Base-by-base conservation (phyloP, 1,284 basidiomycete genomes). In the Lentinula novae-zelandiae region DNA sequence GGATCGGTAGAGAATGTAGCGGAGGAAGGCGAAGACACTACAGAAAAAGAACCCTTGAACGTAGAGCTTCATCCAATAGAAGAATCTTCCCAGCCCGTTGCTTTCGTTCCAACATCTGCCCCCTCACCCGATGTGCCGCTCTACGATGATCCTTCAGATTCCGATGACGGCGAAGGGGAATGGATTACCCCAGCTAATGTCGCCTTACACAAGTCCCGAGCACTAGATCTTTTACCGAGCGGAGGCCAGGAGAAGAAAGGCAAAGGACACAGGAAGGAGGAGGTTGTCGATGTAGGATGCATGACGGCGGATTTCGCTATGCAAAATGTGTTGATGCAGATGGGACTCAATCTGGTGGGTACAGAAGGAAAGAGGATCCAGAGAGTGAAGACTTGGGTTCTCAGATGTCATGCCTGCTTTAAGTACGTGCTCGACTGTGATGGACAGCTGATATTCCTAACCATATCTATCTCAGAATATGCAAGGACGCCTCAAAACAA, bases 231-330 rank as follows among this genome's bases (percentile, higher is more conserved):
- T 53, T 80, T 92, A 42, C 90, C 92, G 3, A 78, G 80, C 20
- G 72, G 73, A 44, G 75, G 71, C 7, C 76, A 76, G 61, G 72
- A 72, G 34, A 78, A 78, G 65, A 76, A 77, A 62, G 72, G 72
- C 36, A 78, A 78, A 66, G 71, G 71, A 46, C 82, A 78, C 60
- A 66, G 64, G 22, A 72, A 71, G 64, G 73, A 77, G 53, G 78
- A 83, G 61, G 66, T 73, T 9, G 76, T 92, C 59, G 78, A 78
- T 60, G 87, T 86, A 1, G 95, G 93, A 15, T 96, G 95, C 72
- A 95, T 99, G 92, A 99, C 97, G 1, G 93, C 93, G 42, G 97
- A 99, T 83, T 99, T 95, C 75, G 97, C 97, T 13, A 97, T 99
- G 85, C 97, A 99, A 76, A 99, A 99, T 71, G 95, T 99, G 12